These are phyloP conservation scores for Rosa persica DNA, from an alignment of 306 rosid species.

Conservation along the genomic window DNA sequence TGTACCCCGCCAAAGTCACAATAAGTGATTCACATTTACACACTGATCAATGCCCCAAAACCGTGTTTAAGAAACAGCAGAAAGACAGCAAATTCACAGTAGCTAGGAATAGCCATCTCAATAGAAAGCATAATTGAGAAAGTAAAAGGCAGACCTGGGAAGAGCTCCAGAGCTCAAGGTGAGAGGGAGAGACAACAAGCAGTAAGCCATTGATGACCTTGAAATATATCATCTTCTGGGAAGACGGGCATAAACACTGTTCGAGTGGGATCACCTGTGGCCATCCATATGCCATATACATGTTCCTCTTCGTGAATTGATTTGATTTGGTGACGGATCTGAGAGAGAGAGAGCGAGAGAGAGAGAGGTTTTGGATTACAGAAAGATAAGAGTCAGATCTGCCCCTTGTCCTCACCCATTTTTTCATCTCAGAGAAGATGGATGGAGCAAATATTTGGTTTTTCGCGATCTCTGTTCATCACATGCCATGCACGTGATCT, in stretches of 20 bases:
- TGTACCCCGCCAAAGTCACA: too few species aligned
- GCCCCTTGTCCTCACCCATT: too few species aligned
- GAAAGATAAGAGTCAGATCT: constrained; percentile 38
- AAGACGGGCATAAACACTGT: constrained; percentile 62
- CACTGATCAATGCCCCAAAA: too few species aligned
- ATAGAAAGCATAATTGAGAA: background rate
- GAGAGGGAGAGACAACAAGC: constrained; percentile 78
- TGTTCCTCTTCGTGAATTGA: constrained; percentile 17
- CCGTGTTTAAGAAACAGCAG: too few species aligned
- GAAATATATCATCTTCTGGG: constrained; percentile 70
- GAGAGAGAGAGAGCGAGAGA: constrained; percentile 29
- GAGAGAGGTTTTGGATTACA: constrained; percentile 6
- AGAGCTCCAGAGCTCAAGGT: constrained; percentile 89
- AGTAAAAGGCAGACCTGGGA: constrained; percentile 59
- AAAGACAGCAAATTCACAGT: too few species aligned
- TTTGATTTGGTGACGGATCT: constrained; percentile 34
- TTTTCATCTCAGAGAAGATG: background rate
- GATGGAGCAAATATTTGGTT: background rate
- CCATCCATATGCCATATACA: constrained; percentile 99
- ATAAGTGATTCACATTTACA: too few species aligned
- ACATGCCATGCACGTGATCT: too few species aligned
- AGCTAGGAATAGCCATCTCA: too few species aligned
- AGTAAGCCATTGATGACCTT: constrained; percentile 69
- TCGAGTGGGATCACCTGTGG: constrained; percentile 95
- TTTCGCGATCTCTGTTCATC: too few species aligned